phyloP scores from a whole-genome alignment of 306 rosid species.

The Trifolium subterraneum region DNA sequence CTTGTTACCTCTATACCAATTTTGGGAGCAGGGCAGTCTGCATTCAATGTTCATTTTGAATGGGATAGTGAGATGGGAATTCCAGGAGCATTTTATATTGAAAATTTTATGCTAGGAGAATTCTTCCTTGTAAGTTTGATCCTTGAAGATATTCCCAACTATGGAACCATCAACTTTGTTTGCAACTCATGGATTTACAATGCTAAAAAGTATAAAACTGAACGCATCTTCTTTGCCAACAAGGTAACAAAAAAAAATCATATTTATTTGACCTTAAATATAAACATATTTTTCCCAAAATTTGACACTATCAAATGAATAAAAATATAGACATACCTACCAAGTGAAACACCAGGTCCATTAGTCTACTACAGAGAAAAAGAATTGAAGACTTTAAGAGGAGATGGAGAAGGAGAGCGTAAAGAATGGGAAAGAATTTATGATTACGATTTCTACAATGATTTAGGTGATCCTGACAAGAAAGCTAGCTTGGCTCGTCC shows the following conservation, averaged over 20 bases:
- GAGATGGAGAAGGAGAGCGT: conserved; percentile 70
- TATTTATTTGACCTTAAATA: not conserved
- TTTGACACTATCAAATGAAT: too few relatives aligned
- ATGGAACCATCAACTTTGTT: conserved; percentile 51
- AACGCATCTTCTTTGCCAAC: conserved; percentile 59
- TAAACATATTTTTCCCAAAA: not conserved
- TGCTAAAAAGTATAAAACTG: not conserved
- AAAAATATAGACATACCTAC: conserved; percentile 63
- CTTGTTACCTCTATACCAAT: conserved; percentile 48
- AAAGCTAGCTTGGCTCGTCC: conserved; percentile 55
- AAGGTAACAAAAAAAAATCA: conserved; percentile 37
- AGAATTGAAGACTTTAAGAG: conserved; percentile 52
- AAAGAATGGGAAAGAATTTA: conserved; percentile 70
- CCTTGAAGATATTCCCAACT: conserved; percentile 46
- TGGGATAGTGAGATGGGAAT: conserved; percentile 44
- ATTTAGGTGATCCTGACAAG: conserved; percentile 60
- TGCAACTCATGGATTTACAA: conserved; percentile 83
- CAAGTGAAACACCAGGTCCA: conserved; percentile 19
- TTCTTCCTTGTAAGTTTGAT: not conserved
- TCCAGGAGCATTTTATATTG: conserved; percentile 4
- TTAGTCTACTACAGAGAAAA: not conserved
- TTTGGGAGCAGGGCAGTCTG: conserved; percentile 48
- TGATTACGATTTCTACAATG: conserved; percentile 78
- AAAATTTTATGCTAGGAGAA: not conserved
- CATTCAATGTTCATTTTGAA: conserved; percentile 56